Percentiles rank a stretch among this genome's conserved stretches.
Conservation (phyloP, 768 basidiomycete genomes). For the Panus rudis region DNA sequence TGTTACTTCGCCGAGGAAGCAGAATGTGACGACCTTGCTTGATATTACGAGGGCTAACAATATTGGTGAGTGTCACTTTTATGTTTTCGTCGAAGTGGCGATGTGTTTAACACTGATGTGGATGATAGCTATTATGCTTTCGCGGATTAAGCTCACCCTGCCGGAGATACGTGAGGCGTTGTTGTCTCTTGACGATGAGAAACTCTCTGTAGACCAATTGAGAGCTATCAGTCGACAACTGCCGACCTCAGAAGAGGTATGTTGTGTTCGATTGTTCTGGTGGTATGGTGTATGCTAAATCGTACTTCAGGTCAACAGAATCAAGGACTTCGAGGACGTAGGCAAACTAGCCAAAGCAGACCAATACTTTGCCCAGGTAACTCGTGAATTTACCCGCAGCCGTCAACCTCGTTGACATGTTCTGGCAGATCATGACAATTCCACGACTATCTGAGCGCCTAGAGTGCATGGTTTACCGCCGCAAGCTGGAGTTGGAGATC, state of each 20-base stretch:
- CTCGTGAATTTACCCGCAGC: background rate
- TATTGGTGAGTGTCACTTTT: constrained; percentile 46
- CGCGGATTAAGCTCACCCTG: constrained; percentile 59
- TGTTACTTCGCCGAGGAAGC: constrained; percentile 39
- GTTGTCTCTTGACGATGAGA: constrained; percentile 62
- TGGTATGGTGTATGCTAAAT: background rate
- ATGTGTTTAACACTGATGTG: constrained; percentile 6
- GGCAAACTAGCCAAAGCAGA: constrained; percentile 76
- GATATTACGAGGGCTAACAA: constrained; percentile 83
- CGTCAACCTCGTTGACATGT: background rate
- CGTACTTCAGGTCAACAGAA: constrained; percentile 42
- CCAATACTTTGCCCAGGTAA: constrained; percentile 72
- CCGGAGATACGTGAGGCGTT: constrained; percentile 65
- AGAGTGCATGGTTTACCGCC: constrained; percentile 78
- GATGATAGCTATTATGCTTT: constrained; percentile 75
- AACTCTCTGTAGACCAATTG: constrained; percentile 67
- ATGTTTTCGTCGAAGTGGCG: background rate
- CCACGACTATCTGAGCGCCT: constrained; percentile 69
- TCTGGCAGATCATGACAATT: constrained; percentile 64
- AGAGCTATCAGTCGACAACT: constrained; percentile 66
- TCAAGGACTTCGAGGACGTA: constrained; percentile 67
- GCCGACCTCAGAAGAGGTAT: constrained; percentile 78
- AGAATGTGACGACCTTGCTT: constrained; percentile 62
- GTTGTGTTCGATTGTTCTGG: constrained; percentile 4
- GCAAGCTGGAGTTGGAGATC: constrained; percentile 74